Conservation (phyloP, 768 basidiomycete genomes). For the Lentinus brumalis region DNA sequence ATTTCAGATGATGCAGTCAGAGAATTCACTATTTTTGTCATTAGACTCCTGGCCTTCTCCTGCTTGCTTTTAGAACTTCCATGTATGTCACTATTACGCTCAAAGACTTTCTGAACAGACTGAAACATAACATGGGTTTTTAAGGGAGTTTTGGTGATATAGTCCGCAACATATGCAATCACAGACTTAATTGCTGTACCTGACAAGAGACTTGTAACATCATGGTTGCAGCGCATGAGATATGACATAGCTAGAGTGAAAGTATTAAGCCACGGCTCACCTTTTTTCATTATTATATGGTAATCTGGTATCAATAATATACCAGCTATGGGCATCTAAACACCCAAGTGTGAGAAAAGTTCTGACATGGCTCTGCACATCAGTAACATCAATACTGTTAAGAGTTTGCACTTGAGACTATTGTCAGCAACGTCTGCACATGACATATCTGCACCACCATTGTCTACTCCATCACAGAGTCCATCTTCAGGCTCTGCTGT, state of each 20-base stretch:
- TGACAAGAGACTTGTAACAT: constrained; percentile 1
- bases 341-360: too few relatives aligned
- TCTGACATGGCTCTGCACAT: too few relatives aligned
- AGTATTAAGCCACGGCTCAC: constrained; percentile 3
- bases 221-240: not conserved
- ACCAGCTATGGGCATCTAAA: too few relatives aligned
- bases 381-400: too few relatives aligned
- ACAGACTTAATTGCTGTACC: constrained; percentile 1
- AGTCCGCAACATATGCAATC: not conserved
- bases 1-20: constrained; percentile 9
- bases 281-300: constrained; percentile 3
- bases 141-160: not conserved
- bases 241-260: not conserved
- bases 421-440: too few relatives aligned
- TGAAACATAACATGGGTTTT: constrained; percentile 3
- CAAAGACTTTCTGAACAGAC: constrained; percentile 1
- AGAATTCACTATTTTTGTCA: constrained; percentile 9
- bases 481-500: too few relatives aligned
- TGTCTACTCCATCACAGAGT: too few relatives aligned
- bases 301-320: too few relatives aligned
- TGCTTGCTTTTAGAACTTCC: not conserved
- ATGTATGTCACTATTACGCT: not conserved
- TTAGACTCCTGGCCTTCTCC: not conserved
- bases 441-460: too few relatives aligned
- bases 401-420: too few relatives aligned